A percentile compares a stretch with the other conserved stretches of the same genome.
These are phyloP conservation scores for Calocera viscosa DNA, from an alignment of 768 basidiomycete genomes.

Conservation along the genomic window DNA sequence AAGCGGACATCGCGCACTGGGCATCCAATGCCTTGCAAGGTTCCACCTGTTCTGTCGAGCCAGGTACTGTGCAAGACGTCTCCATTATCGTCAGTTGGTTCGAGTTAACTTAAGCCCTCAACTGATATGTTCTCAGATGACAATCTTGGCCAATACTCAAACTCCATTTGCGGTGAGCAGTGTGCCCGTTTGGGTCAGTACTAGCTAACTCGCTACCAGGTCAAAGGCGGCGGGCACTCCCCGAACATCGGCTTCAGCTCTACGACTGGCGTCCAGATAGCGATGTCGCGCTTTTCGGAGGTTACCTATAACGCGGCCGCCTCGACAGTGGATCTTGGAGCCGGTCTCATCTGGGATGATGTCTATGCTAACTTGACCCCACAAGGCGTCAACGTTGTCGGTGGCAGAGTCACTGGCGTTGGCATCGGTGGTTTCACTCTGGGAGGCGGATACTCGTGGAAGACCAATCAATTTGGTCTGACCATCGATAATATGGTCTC, in stretches of 20 bases:
- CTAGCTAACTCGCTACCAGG: conserved; percentile 28
- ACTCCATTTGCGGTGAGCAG: conserved; percentile 9
- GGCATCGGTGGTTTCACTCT: conserved; percentile 46
- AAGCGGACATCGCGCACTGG: conserved; percentile 39
- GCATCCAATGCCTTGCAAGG: conserved; percentile 37
- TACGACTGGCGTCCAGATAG: conserved; percentile 46
- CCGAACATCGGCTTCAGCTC: conserved; percentile 48
- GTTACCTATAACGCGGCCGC: conserved; percentile 20
- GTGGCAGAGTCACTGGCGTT: conserved; percentile 45
- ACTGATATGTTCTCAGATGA: background rate
- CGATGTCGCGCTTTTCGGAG: conserved; percentile 39
- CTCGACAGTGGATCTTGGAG: conserved; percentile 23
- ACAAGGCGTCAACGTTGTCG: conserved; percentile 42
- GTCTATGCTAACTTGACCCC: conserved; percentile 45
- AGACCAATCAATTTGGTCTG: conserved; percentile 49
- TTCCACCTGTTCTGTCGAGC: conserved; percentile 46
- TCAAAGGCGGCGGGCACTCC: conserved; percentile 53
- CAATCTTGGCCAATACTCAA: background rate
- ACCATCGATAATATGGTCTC: conserved; percentile 43
- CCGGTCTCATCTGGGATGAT: conserved; percentile 51
- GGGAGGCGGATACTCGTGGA: conserved; percentile 48
- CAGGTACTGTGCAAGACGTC: conserved; percentile 42
- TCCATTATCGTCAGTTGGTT: conserved; percentile 37
- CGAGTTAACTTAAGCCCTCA: background rate
- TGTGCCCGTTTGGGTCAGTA: no score